Evolutionary conservation across 2,329 filamentous ascomycete species (phyloP), one percentile per base, ranked within the genome.

Genomic region (Talaromyces sp.): DNA sequence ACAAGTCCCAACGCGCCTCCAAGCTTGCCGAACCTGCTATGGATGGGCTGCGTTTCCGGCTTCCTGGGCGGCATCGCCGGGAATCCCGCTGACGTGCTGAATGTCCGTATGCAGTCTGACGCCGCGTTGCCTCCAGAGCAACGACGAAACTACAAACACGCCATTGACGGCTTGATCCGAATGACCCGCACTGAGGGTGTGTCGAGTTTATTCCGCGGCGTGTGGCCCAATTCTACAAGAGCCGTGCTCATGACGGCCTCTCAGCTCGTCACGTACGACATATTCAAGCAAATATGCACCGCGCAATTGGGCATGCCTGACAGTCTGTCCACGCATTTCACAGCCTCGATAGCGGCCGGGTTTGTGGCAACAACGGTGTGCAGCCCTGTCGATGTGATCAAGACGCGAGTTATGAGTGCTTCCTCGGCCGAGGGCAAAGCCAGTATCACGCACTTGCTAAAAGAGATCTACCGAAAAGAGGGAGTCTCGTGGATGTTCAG

Each of bases 81-180:
- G 66, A 99, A 98, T 78, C 92, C 93, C 2, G 93, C 93, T 66
- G 95, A 99, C 74, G 92, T 99, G 36, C 83, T 97, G 71, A 99
- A 99, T 77, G 95, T 99, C 56, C 91, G 95, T 67, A 99, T 99
- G 95, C 95, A 99, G 79, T 91, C 96, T 77, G 95, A 89, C 69
- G 88, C 90, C 2, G 87, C 92, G 0, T 85, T 97, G 1, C 90
- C 92, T 0, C 70, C 78, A 0, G 83, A 83, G 5, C 81, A 96
- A 71, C 87, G 91, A 55, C 85, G 93, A 61, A 95, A 96, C 76
- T 99, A 99, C 80, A 88, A 87, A 65, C 85, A 98, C 75, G 95
- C 93, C 3, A 75, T 97, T 55, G 88, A 98, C 72, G 95, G 95
- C 30, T 81, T 98, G 69, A 78, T 90, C 28, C 87, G 91, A 66